These are phyloP conservation scores for Hsuehochloa calcarea DNA, from an alignment of 176 grass and related monocot genomes.

Conservation along the genomic window DNA sequence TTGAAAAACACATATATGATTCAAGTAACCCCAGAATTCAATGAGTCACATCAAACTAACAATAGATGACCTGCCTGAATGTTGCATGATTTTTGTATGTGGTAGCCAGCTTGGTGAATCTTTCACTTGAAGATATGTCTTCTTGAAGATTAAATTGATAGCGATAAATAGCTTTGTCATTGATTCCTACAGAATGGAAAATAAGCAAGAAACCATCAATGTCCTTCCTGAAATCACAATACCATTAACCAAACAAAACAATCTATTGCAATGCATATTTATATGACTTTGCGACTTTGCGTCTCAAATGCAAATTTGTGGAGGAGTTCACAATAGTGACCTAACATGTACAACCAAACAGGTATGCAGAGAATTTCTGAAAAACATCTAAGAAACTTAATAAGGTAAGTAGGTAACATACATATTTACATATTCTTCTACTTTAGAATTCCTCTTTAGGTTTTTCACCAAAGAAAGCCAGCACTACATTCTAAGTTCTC, in stretches of 20 bases:
- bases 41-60: constrained; percentile 18
- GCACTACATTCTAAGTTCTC: too few species aligned
- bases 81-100: constrained; percentile 49
- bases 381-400: too few species aligned
- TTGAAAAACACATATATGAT: neutral
- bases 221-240: neutral
- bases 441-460: too few species aligned
- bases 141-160: constrained; percentile 57
- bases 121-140: constrained; percentile 49
- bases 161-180: constrained; percentile 53
- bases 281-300: neutral
- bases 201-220: constrained; percentile 16
- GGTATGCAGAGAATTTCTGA: neutral
- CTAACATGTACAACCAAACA: neutral
- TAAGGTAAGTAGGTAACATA: too few species aligned
- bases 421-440: too few species aligned
- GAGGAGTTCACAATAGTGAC: neutral
- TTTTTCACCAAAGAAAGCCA: too few species aligned
- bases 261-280: neutral
- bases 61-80: constrained; percentile 59
- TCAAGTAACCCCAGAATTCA: neutral
- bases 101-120: constrained; percentile 54
- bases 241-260: neutral
- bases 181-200: constrained; percentile 38
- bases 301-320: neutral